Base-by-base conservation (phyloP, 208 protist genomes). In the Crithidia expoeki region DNA sequence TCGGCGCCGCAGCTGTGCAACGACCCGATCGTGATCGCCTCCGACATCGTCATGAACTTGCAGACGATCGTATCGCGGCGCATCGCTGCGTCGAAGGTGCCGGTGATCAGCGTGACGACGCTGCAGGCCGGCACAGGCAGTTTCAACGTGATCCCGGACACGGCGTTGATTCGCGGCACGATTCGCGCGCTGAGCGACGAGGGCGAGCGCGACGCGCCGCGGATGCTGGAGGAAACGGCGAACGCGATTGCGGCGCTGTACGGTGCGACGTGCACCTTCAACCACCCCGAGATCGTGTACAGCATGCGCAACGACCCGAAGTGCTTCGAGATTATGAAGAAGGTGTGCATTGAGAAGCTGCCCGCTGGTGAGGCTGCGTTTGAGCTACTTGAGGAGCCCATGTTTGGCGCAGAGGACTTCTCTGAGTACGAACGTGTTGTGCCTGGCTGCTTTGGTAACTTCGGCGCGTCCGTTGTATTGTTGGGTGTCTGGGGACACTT, bases 71-170 rank as follows among this genome's bases (percentile, higher is more conserved):
- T 90, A 12, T 85, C 84, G 33, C 80, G 84, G 23, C 80, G 77
- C 57, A 84, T 86, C 38, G 70, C 74, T 44, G 76, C 78, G 19
- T 65, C 76, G 32, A 72, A 70, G 32, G 74, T 81, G 40, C 84
- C 84, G 9, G 80, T 90, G 42, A 67, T 90, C 19, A 84, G 72
- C 52, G 73, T 90, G 33, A 79, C 84, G n/a, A 84, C 73, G 21
- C 77, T 90, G 52, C 59, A 76, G 11, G 66, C 72, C 47, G 84
- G 84, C 7, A 81, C 75, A 44, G 76, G 80, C 40, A 84, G 76
- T 66, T 85, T 85, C 67, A 89, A 89, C 60, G 84, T 89, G 44
- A 90, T 90, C 36, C 80, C 84, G 27, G 79, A 86, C 59, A 84
- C 60, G 28, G 81, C 83, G 9, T 67, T 84, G 27, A 60, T 90